Conservation (phyloP, 139 green algal genomes). For the Gonium pectorale region DNA sequence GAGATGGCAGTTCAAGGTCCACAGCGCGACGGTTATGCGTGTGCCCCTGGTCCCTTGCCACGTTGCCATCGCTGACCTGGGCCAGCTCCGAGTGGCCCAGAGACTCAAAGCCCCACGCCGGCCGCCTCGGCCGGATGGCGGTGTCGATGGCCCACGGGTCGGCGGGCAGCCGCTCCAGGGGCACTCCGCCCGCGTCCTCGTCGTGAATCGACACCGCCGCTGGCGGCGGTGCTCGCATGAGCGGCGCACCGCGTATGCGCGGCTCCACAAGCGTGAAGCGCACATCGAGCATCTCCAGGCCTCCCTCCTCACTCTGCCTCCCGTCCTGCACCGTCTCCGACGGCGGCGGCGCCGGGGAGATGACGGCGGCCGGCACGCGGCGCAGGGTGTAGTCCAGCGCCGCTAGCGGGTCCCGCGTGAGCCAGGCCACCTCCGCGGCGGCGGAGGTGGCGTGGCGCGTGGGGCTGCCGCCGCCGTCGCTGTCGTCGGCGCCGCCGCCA, state of each 20-base stretch:
- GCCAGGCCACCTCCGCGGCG: constrained; percentile 10
- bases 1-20: too few species aligned
- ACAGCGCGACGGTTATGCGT: too few species aligned
- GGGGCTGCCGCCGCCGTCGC: background rate
- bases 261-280: constrained; percentile 38
- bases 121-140: constrained; percentile 6
- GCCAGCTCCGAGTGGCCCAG: constrained; percentile 7
- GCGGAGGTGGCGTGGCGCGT: background rate
- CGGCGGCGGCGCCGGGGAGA: background rate
- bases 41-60: too few species aligned
- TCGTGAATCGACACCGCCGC: background rate
- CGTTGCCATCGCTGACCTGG: too few species aligned
- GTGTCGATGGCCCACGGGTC: constrained; percentile 45
- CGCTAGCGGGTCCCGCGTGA: background rate
- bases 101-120: constrained; percentile 34
- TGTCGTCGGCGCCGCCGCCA: background rate
- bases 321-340: background rate
- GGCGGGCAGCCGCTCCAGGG: background rate
- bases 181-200: constrained; percentile 11
- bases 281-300: background rate
- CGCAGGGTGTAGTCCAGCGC: constrained; percentile 33
- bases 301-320: background rate
- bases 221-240: constrained; percentile 29
- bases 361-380: constrained; percentile 1
- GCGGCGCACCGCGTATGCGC: constrained; percentile 23